Evolutionary conservation across 1,139 yeast genomes (phyloP).

Genomic region (Taiozyma sp.): DNA sequence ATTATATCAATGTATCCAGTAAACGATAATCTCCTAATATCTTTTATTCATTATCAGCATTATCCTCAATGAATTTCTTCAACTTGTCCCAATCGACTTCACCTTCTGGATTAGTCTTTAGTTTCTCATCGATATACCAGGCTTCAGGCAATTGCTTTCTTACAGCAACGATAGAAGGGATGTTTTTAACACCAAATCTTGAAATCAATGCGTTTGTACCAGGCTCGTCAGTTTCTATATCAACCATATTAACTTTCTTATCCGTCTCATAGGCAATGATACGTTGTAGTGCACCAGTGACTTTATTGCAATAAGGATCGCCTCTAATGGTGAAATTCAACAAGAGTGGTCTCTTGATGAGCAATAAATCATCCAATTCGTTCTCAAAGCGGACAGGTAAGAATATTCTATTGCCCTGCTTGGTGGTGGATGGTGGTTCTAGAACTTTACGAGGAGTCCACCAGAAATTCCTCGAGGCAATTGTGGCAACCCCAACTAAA

Average conservation of each 20-base stretch:
- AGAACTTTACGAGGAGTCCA: slow-evolving; percentile 23
- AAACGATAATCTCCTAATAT: too few relatives aligned
- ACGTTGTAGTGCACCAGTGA: slow-evolving; percentile 57
- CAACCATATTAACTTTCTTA: slow-evolving; percentile 54
- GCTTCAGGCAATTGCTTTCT: slow-evolving; percentile 61
- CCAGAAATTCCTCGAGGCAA: slow-evolving; percentile 19
- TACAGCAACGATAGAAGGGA: slow-evolving; percentile 66
- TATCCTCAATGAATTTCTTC: slow-evolving; percentile 48
- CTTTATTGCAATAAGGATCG: slow-evolving; percentile 53
- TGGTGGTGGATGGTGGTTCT: slow-evolving; percentile 27
- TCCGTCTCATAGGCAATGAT: slow-evolving; percentile 50
- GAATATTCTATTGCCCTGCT: slow-evolving; percentile 32
- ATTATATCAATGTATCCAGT: too few relatives aligned
- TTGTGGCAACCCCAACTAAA: slow-evolving; percentile 13
- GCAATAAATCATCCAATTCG: slow-evolving; percentile 52
- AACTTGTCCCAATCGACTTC: slow-evolving; percentile 48
- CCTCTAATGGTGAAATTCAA: slow-evolving; percentile 71
- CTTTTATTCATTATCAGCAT: slow-evolving; percentile 27
- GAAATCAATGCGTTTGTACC: slow-evolving; percentile 55
- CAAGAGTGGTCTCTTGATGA: slow-evolving; percentile 55
- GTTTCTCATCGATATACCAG: slow-evolving; percentile 37
- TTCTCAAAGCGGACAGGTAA: slow-evolving; percentile 39
- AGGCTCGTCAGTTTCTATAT: slow-evolving; percentile 61
- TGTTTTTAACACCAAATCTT: slow-evolving; percentile 47
- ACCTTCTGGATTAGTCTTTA: slow-evolving; percentile 29